These are phyloP conservation scores for Globisporangium nunn DNA, from an alignment of 352 stramenopile species.

Conservation along the genomic window DNA sequence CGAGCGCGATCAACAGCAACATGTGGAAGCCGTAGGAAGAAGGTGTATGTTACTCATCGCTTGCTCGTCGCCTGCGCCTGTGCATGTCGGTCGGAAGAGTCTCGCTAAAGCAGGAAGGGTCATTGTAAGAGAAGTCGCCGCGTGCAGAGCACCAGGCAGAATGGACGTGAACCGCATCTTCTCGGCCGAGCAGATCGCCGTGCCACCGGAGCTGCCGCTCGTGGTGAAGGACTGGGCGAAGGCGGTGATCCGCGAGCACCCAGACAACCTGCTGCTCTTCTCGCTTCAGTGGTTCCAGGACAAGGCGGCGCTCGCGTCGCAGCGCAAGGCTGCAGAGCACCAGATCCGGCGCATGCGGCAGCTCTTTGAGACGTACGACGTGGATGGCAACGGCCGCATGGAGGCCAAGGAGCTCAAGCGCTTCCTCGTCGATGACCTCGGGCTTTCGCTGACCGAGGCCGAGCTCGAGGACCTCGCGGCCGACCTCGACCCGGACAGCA, in stretches of 20 bases:
- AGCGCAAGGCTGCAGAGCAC: constrained; percentile 56
- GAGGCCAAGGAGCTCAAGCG: constrained; percentile 61
- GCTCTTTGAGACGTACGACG: constrained; percentile 75
- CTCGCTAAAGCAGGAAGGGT: not conserved
- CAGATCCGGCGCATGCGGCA: constrained; percentile 62
- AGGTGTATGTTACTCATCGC: too few relatives aligned
- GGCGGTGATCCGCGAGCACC: constrained; percentile 76
- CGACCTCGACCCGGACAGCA: constrained; percentile 66
- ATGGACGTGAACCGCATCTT: constrained; percentile 93
- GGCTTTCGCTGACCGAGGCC: constrained; percentile 40
- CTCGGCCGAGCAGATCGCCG: constrained; percentile 87
- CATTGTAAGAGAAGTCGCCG: not conserved
- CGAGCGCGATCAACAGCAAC: constrained; percentile 30
- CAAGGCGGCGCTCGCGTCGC: constrained; percentile 49
- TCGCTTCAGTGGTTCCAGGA: constrained; percentile 85
- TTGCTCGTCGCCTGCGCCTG: too few relatives aligned
- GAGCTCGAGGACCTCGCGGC: constrained; percentile 63
- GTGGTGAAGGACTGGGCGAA: constrained; percentile 91
- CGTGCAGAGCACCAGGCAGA: not conserved
- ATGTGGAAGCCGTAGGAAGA: constrained; percentile 17
- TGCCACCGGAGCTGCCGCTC: constrained; percentile 77
- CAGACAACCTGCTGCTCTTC: constrained; percentile 71
- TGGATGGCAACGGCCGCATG: constrained; percentile 76
- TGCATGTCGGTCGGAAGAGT: too few relatives aligned
- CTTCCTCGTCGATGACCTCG: constrained; percentile 62